Evolutionary conservation across 805 yeast genomes (phyloP).

Genomic region (Barnettozyma botsteinii): DNA sequence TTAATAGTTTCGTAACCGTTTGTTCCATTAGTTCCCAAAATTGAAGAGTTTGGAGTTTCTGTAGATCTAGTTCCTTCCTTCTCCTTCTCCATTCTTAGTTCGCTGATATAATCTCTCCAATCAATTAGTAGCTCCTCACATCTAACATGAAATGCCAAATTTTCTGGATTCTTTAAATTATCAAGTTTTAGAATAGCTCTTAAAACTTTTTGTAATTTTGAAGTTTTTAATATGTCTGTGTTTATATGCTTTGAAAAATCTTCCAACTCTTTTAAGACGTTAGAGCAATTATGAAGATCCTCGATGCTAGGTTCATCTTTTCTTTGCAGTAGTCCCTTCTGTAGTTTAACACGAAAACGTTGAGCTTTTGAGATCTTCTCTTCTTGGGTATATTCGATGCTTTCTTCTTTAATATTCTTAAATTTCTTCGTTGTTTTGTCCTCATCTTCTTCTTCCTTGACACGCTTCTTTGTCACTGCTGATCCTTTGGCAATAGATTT

Average conservation of each 20-base stretch:
- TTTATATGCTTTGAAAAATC: slow-evolving; percentile 34
- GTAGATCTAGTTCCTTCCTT: too few relatives aligned
- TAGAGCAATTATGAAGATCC: slow-evolving; percentile 21
- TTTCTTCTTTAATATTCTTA: not conserved
- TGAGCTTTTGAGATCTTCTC: slow-evolving; percentile 2
- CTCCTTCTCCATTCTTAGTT: slow-evolving; percentile 31
- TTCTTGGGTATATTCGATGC: slow-evolving; percentile 1
- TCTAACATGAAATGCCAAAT: slow-evolving; percentile 41
- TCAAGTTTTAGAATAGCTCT: slow-evolving; percentile 40
- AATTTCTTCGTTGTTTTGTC: not conserved
- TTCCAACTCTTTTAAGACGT: slow-evolving; percentile 35
- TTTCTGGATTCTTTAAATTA: slow-evolving; percentile 36
- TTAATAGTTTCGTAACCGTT: not conserved
- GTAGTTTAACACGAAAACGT: slow-evolving; percentile 41
- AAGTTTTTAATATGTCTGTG: slow-evolving; percentile 34
- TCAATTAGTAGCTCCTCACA: slow-evolving; percentile 35
- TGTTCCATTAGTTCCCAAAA: not conserved
- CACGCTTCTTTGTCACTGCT: not conserved
- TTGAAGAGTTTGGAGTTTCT: too few relatives aligned
- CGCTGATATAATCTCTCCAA: slow-evolving; percentile 37
- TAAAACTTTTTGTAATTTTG: slow-evolving; percentile 48
- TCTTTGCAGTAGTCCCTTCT: slow-evolving; percentile 43
- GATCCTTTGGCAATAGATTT: too few relatives aligned
- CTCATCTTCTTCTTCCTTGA: slow-evolving; percentile 3
- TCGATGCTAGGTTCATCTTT: slow-evolving; percentile 36